Base-by-base conservation (phyloP, 345 rosid genomes). In the Dovyalis caffra region DNA sequence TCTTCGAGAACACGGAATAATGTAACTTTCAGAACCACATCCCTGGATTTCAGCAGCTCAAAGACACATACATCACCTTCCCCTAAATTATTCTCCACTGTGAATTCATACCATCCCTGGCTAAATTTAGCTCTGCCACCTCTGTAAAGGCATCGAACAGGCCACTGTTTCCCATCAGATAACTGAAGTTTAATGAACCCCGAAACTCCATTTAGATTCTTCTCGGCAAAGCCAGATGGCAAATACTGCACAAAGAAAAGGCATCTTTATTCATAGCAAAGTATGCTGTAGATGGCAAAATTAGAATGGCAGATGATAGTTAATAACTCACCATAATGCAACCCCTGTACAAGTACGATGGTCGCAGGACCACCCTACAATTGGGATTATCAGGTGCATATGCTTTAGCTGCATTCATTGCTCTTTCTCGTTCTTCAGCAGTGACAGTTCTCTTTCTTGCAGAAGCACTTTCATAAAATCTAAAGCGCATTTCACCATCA, bases 41-140 rank as follows among this genome's bases (percentile, higher is more conserved):
- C 97, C 85, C 92, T 87, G 6, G 87, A 66, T 79, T 83, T 85
- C 67, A 90, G 85, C 71, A 92, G 86, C 85, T 92, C 97, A 28
- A 92, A 89, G 75, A 92, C 80, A 20, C 97, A 92, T 11, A 92
- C 95, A 77, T 92, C 97, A 32, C 97, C 97, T 85, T 92, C 97
- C 71, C 97, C 97, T 76, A 92, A 64, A 60, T 86, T 86, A 74
- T 92, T 92, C 84, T 92, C 93, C 79, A 89, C 77, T 2, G 95
- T 83, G 84, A 92, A 92, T 74, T 92, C 95, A n/a, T 89, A 92
- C 97, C 97, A 92, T 58, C 97, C 97, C 81, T 87, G 94, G 74
- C 95, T 90, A 63, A 92, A 82, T 76, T 90, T 92, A 38, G 97
- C 97, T 82, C 90, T 84, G 58, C 97, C 97, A 32, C 91, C 97